Base-by-base conservation (phyloP, 2,329 filamentous ascomycete genomes). In the Alternaria consortialis region DNA sequence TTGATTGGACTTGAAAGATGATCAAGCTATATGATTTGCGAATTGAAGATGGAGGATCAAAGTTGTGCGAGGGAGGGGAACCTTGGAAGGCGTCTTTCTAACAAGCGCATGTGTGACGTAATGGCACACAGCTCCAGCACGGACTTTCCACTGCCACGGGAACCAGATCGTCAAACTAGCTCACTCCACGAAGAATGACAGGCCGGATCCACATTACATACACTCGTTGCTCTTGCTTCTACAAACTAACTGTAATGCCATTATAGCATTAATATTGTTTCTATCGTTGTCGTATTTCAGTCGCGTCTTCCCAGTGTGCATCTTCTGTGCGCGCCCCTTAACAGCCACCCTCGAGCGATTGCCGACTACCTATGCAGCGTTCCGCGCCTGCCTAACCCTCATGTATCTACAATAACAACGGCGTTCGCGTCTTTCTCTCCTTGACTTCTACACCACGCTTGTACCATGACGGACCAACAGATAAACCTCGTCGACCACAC, bases 401-500 rank as follows among this genome's bases (percentile, higher is more conserved):
- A 77, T 77, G 75, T 53, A 53, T 73, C 53, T 62, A 66, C 68
- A 62, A 66, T 74, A 75, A 68, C 63, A 64, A 62, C 66, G 65
- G 74, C 67, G 62, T 51, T 56, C 55, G 69, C 71, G 57, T 53
- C 42, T 55, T 50, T 47, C 20, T 59, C 50, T 56, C 63, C 48
- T 53, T 47, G 39, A 39, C n/a, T 42, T 20, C 32, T 40, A 12
- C 51, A 47, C 25, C 32, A 37, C 56, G 39, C n/a, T 39, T 31
- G 52, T 50, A 65, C 42, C 44, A 76, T 76, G 70, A 67, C 73
- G 25, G 75, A 89, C 72, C 90, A 92, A 77, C 88, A 89, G 75
- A 93, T 94, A 73, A 80, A 76, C 67, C 86, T 94, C 37, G 82
- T 91, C 67, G 89, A 92, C 76, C 80, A 80, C 50, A 80, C 57